Percentiles rank a stretch among this genome's conserved stretches.
phyloP scores from a whole-genome alignment of 1,139 yeast species.

The Lodderomyces metapsilosis region DNA sequence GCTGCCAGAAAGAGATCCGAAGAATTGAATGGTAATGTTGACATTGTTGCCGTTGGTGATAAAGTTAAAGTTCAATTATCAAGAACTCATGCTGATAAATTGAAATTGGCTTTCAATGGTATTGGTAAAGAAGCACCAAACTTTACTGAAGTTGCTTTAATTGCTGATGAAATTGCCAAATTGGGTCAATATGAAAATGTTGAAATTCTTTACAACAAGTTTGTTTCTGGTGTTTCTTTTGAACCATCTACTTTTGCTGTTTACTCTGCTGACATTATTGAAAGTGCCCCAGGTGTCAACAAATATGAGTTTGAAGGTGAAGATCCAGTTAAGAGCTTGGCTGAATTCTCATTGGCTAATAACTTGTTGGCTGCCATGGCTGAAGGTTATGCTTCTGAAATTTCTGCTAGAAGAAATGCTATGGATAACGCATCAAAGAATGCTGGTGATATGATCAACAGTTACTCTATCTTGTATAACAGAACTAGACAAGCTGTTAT shows the following conservation, averaged over 20 bases:
- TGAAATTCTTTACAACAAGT: slow-evolving; percentile 85
- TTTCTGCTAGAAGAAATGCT: slow-evolving; percentile 98
- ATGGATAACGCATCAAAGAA: slow-evolving; percentile 99
- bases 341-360: slow-evolving; percentile 90
- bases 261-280: slow-evolving; percentile 70
- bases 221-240: slow-evolving; percentile 83
- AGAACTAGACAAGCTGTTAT: slow-evolving; percentile 99
- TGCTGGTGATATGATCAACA: slow-evolving; percentile 98
- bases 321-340: slow-evolving; percentile 61
- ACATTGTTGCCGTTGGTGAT: slow-evolving; percentile 89
- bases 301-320: slow-evolving; percentile 80
- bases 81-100: slow-evolving; percentile 72
- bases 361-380: slow-evolving; percentile 89
- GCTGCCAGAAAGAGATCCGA: slow-evolving; percentile 69
- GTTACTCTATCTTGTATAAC: slow-evolving; percentile 95
- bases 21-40: slow-evolving; percentile 65
- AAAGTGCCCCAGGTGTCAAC: slow-evolving; percentile 81
- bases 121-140: slow-evolving; percentile 97
- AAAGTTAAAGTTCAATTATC: slow-evolving; percentile 84
- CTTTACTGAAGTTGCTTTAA: slow-evolving; percentile 83
- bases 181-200: slow-evolving; percentile 72
- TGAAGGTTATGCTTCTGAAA: slow-evolving; percentile 97
- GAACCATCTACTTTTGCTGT: slow-evolving; percentile 76
- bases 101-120: slow-evolving; percentile 81
- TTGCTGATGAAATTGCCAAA: slow-evolving; percentile 78